Evolutionary conservation across 208 protist species (phyloP).

Genomic region (Vickermania spadyakhi): DNA sequence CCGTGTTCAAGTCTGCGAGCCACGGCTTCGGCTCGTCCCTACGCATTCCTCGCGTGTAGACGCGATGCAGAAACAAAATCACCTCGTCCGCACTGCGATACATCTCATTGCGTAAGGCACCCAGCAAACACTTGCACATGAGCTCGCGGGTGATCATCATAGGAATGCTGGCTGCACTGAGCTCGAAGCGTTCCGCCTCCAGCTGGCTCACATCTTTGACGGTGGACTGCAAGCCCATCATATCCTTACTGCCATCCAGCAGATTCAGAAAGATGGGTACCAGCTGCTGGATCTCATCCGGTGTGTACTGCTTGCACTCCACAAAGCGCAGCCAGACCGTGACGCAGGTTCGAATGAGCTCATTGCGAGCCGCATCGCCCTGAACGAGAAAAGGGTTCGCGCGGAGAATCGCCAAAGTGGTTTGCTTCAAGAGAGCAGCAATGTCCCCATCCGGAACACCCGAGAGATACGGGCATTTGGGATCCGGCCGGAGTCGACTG

Average conservation of each 20-base stretch:
- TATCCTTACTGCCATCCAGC: slow-evolving; percentile 41
- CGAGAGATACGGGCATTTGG: slow-evolving; percentile 16
- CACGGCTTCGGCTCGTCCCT: slow-evolving; percentile 11
- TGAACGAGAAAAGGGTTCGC: slow-evolving; percentile 60
- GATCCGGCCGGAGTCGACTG: slow-evolving; percentile 32
- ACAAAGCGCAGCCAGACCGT: slow-evolving; percentile 38
- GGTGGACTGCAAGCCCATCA: slow-evolving; percentile 10
- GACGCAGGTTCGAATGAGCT: slow-evolving; percentile 32
- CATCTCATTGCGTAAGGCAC: slow-evolving; percentile 28
- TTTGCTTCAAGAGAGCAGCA: slow-evolving; percentile 29
- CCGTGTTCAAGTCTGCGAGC: not conserved
- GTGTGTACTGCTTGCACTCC: slow-evolving; percentile 40
- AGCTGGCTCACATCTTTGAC: not conserved
- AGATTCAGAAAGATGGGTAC: slow-evolving; percentile 44
- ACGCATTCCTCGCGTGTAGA: slow-evolving; percentile 7
- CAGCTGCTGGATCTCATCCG: slow-evolving; percentile 27
- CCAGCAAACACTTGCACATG: slow-evolving; percentile 41
- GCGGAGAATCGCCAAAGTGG: slow-evolving; percentile 31
- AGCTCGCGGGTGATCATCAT: slow-evolving; percentile 53
- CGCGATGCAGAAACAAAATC: slow-evolving; percentile 38
- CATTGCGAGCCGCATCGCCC: slow-evolving; percentile 28
- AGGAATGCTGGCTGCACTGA: slow-evolving; percentile 30
- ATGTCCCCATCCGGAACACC: slow-evolving; percentile 42
- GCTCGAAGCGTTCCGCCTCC: slow-evolving; percentile 21
- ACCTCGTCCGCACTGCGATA: slow-evolving; percentile 42